These are phyloP conservation scores for Erysiphe pulchra DNA, from an alignment of 2,329 filamentous ascomycete species.

Conservation along the genomic window DNA sequence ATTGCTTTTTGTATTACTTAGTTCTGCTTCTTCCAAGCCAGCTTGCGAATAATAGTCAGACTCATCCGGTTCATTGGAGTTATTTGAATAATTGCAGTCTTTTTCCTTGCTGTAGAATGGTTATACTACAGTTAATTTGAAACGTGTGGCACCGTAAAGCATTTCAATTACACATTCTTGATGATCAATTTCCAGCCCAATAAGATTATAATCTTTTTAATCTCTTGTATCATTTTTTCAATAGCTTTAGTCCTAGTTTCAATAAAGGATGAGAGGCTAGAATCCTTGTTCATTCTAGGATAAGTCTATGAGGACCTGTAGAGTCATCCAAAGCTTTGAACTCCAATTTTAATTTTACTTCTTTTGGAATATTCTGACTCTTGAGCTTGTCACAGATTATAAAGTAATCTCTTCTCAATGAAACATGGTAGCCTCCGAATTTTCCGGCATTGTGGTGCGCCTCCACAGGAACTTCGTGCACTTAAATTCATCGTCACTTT, in stretches of 20 bases:
- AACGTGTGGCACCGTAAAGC: not conserved
- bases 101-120: not conserved
- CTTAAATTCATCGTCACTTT: too few species aligned
- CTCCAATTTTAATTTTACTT: too few species aligned
- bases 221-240: constrained; percentile 2
- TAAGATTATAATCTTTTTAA: not conserved
- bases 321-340: too few species aligned
- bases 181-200: not conserved
- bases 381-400: too few species aligned
- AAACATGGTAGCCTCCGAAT: too few species aligned
- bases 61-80: not conserved
- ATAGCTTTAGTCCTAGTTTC: not conserved
- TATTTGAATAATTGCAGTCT: not conserved
- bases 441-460: too few species aligned
- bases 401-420: too few species aligned
- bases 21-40: not conserved
- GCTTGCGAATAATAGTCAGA: not conserved
- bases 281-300: not conserved
- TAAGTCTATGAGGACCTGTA: too few species aligned
- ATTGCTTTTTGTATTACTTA: not conserved
- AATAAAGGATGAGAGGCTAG: not conserved
- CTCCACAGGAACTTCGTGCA: too few species aligned
- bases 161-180: constrained; percentile 1
- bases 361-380: too few species aligned
- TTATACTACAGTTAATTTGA: not conserved